Evolutionary conservation across 139 green algal genomes (phyloP).

Genomic region (Pleodorina starrii): DNA sequence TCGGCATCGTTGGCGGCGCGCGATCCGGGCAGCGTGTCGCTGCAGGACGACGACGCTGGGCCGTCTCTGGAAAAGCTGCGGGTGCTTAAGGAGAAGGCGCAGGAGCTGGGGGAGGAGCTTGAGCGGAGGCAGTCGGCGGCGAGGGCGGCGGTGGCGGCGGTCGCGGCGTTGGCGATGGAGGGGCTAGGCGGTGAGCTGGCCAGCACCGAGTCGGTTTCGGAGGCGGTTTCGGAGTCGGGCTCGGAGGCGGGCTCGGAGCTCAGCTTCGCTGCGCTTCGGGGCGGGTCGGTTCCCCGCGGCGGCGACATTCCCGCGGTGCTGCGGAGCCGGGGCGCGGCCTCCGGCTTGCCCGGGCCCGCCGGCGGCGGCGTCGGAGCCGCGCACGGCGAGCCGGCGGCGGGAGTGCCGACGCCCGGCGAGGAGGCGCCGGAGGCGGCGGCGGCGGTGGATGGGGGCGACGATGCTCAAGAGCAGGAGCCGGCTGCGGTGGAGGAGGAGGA

Average conservation of each 20-base stretch:
- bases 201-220: no score
- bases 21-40: no score
- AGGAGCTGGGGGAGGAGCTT: no score
- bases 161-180: no score
- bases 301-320: background rate
- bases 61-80: no score
- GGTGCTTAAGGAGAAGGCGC: no score
- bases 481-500: constrained; percentile 37
- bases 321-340: background rate
- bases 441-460: background rate
- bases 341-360: background rate
- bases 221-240: background rate
- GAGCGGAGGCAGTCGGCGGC: no score
- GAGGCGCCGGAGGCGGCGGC: background rate
- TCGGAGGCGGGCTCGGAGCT: constrained; percentile 12
- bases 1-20: no score
- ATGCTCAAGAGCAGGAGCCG: background rate
- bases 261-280: constrained; percentile 33
- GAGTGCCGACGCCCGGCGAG: background rate
- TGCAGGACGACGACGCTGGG: no score
- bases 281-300: background rate
- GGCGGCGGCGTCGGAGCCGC: background rate
- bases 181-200: no score
- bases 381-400: no score
- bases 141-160: no score